Evolutionary conservation across 306 rosid genomes (phyloP).

Genomic region (Fragaria nilgerrensis): DNA sequence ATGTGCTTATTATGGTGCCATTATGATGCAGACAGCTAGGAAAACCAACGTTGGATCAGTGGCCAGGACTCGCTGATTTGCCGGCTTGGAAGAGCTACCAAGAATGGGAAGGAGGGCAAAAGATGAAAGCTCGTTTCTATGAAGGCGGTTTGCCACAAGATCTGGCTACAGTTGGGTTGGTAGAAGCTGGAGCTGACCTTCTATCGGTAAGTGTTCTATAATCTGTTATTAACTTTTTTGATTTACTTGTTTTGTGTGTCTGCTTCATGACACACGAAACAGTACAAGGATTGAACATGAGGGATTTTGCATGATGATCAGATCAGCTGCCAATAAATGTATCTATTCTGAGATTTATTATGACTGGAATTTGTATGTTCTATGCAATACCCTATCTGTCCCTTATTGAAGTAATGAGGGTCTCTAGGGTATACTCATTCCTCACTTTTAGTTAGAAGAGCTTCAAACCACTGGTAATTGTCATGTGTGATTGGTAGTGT

Average conservation of each 20-base stretch:
- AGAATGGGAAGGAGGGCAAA: not conserved
- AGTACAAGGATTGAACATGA: not conserved
- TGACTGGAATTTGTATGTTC: not conserved
- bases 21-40: conserved; percentile 1
- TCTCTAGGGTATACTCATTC: not conserved
- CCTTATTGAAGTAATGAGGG: not conserved
- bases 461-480: not conserved
- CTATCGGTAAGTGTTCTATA: not conserved
- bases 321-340: not conserved
- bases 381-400: not conserved
- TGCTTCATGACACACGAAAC: not conserved
- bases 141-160: not conserved
- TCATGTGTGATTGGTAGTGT: not conserved
- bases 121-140: not conserved
- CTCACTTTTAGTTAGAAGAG: not conserved
- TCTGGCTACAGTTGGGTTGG: not conserved
- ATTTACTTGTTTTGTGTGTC: too few relatives aligned
- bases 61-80: not conserved
- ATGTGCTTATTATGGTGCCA: not conserved
- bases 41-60: not conserved
- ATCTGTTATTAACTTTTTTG: not conserved
- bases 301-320: not conserved
- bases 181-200: not conserved
- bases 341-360: not conserved
- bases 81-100: not conserved